Evolutionary conservation across 2,329 filamentous ascomycete species (phyloP).

Genomic region (Pseudogymnoascus sp.): DNA sequence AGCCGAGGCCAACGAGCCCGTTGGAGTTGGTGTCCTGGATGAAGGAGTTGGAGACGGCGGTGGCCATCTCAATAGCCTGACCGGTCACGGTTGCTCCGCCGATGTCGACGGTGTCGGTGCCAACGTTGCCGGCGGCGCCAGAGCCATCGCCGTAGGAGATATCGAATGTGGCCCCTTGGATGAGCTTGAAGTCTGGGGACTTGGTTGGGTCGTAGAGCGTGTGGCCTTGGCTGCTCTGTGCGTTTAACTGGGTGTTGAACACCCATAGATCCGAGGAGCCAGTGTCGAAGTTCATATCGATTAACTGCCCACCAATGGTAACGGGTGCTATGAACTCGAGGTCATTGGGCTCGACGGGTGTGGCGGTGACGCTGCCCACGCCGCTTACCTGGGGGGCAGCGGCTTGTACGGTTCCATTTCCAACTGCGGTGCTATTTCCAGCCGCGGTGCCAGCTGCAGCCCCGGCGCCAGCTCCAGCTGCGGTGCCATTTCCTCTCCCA

Average conservation of each 20-base stretch:
- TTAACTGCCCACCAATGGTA: conserved; percentile 26
- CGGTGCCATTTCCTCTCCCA: background rate
- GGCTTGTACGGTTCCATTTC: conserved; percentile 13
- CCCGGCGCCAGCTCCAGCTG: conserved; percentile 10
- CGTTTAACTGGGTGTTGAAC: conserved; percentile 27
- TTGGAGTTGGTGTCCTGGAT: conserved; percentile 34
- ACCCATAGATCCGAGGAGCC: conserved; percentile 31
- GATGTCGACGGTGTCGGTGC: conserved; percentile 29
- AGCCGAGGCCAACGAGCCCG: conserved; percentile 55
- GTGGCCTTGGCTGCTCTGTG: conserved; percentile 24
- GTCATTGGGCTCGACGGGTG: conserved; percentile 40
- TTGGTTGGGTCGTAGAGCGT: conserved; percentile 24
- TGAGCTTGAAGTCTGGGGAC: conserved; percentile 22
- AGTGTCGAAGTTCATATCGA: conserved; percentile 27
- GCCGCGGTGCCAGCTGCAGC: conserved; percentile 3
- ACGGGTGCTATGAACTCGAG: conserved; percentile 24
- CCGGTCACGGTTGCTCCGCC: conserved; percentile 26
- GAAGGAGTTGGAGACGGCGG: conserved; percentile 27
- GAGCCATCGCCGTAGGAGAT: conserved; percentile 33
- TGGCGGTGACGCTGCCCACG: conserved; percentile 53
- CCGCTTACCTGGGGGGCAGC: conserved; percentile 27
- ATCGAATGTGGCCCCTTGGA: conserved; percentile 25
- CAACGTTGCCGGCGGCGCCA: conserved; percentile 29
- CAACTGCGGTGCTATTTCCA: conserved; percentile 7
- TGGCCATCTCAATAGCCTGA: conserved; percentile 29